phyloP scores from a whole-genome alignment of 75 land plant species.

The Pinus taeda region DNA sequence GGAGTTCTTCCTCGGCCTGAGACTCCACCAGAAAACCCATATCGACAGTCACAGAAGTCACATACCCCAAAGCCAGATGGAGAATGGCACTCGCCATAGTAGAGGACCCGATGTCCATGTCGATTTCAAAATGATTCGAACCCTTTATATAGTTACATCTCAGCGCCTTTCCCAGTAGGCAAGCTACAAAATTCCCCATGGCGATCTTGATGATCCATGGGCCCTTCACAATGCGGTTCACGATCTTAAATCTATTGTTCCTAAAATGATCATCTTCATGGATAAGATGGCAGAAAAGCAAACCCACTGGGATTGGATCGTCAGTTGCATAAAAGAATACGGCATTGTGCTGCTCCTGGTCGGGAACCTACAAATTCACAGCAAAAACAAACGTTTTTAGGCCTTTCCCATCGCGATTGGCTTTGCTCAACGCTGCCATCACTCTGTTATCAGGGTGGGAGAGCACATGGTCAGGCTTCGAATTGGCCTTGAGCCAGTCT shows the following conservation, averaged over 20 bases:
- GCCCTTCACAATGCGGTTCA: slow-evolving; percentile 43
- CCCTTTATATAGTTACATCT: slow-evolving; percentile 36
- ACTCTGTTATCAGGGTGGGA: slow-evolving; percentile 76
- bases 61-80: slow-evolving; percentile 50
- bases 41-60: no score
- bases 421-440: slow-evolving; percentile 35
- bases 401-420: neutral
- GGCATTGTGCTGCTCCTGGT: slow-evolving; percentile 38
- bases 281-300: slow-evolving; percentile 37
- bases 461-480: slow-evolving; percentile 72
- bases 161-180: no score
- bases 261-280: slow-evolving; percentile 46
- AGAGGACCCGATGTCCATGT: slow-evolving; percentile 48
- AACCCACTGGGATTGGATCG: slow-evolving; percentile 26
- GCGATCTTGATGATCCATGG: slow-evolving; percentile 49
- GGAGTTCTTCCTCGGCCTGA: no score
- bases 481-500: slow-evolving; percentile 52
- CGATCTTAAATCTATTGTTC: slow-evolving; percentile 40
- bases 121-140: slow-evolving; percentile 42
- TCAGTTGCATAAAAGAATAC: slow-evolving; percentile 45
- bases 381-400: no score
- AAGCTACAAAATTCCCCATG: slow-evolving; percentile 48
- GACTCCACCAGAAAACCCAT: no score
- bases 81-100: slow-evolving; percentile 41
- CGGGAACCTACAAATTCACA: slow-evolving; percentile 45